A percentile compares a stretch with the other conserved stretches of the same genome.
These are phyloP conservation scores for Chamaecrista fasciculata DNA, from an alignment of 306 rosid species.

Conservation along the genomic window DNA sequence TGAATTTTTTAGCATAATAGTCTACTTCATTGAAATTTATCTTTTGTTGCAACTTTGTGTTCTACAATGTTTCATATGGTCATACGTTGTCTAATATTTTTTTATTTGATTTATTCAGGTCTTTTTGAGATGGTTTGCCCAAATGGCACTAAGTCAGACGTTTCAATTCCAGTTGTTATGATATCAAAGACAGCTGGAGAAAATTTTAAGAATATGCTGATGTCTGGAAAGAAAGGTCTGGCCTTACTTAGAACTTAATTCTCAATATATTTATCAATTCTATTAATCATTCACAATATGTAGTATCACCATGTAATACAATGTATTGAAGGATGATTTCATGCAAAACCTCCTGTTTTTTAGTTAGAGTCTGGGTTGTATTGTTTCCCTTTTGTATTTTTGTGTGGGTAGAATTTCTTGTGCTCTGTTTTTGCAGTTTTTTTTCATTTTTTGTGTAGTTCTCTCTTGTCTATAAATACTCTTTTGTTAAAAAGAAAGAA, in stretches of 20 bases:
- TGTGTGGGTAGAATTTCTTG: no score
- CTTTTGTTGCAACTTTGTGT: slow-evolving; percentile 2
- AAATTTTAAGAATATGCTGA: slow-evolving; percentile 40
- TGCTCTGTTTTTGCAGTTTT: no score
- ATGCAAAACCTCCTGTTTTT: not conserved
- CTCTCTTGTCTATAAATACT: no score
- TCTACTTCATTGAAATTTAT: slow-evolving; percentile 2
- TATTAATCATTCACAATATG: not conserved
- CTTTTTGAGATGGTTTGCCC: slow-evolving; percentile 69
- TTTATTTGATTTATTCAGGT: slow-evolving; percentile 39
- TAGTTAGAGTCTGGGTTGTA: no score
- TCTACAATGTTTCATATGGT: not conserved
- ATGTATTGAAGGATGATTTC: not conserved
- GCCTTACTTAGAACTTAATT: slow-evolving; percentile 14
- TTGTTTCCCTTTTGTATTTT: no score
- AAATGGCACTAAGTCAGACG: slow-evolving; percentile 33
- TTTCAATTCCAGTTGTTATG: slow-evolving; percentile 76
- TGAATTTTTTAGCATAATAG: not conserved
- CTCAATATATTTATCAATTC: not conserved
- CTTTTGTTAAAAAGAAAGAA: no score
- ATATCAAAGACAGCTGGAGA: slow-evolving; percentile 62
- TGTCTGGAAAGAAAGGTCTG: slow-evolving; percentile 58
- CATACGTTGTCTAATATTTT: slow-evolving; percentile 4
- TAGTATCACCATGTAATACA: not conserved
- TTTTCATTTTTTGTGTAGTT: no score